Percentiles rank a stretch among this genome's conserved stretches.
Conservation (phyloP, 176 grass and related monocot species). For the Eleusine indica region DNA sequence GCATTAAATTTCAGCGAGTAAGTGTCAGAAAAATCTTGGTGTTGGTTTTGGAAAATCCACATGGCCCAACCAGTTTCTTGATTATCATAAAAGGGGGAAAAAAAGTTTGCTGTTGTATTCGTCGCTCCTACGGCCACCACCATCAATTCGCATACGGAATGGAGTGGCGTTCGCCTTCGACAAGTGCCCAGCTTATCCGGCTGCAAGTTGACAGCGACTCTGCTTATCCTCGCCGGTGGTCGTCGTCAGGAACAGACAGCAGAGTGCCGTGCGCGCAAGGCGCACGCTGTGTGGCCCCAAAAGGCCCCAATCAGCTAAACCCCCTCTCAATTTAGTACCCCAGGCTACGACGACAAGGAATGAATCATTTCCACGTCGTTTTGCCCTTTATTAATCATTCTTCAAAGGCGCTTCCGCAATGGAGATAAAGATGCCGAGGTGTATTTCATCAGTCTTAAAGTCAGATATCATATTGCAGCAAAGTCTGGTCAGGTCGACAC, state of each 20-base stretch:
- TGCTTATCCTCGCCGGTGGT: constrained; percentile 31
- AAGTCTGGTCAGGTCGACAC: background rate
- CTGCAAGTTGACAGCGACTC: constrained; percentile 23
- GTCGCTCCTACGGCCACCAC: background rate
- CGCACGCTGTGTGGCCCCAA: background rate
- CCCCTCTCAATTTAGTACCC: background rate
- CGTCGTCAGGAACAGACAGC: constrained; percentile 7
- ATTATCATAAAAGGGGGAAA: background rate
- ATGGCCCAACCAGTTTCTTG: background rate
- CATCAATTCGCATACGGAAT: background rate
- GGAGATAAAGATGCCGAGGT: constrained; percentile 17
- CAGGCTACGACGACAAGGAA: background rate
- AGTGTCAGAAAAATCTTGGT: background rate
- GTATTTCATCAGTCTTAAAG: background rate
- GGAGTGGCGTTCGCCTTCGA: background rate
- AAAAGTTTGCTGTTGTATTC: background rate
- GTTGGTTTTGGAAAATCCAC: background rate
- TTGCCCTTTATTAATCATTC: background rate
- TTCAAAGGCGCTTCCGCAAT: background rate
- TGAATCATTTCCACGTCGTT: background rate
- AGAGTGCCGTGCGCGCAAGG: constrained; percentile 36
- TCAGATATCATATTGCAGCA: constrained; percentile 5
- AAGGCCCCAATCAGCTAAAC: background rate
- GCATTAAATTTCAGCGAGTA: background rate
- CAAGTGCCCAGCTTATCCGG: background rate